Evolutionary conservation across 2,329 filamentous ascomycete species (phyloP).

Genomic region (Trichocomaceae sp.): DNA sequence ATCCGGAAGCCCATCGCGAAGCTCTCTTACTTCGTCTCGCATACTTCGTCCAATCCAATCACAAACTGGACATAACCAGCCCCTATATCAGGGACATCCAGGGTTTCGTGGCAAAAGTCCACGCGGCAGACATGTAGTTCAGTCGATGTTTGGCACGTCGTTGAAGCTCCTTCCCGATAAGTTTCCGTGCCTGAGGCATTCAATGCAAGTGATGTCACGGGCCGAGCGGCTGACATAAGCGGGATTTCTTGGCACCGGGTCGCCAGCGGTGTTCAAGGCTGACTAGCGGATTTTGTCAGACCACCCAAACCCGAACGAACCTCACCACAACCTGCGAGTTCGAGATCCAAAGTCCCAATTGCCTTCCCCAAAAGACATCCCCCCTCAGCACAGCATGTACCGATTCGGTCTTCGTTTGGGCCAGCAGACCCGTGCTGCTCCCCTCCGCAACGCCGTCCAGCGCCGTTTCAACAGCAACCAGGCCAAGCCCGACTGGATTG

Average conservation of each 20-base stretch:
- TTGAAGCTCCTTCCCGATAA: not conserved
- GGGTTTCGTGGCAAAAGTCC: not conserved
- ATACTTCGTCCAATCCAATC: not conserved
- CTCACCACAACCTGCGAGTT: slow-evolving; percentile 13
- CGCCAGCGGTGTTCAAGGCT: too few species aligned
- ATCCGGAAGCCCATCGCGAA: slow-evolving; percentile 66
- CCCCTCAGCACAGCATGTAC: slow-evolving; percentile 56
- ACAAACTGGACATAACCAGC: not conserved
- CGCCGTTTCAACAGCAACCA: slow-evolving; percentile 64
- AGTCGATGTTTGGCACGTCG: too few species aligned
- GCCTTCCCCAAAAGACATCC: too few species aligned
- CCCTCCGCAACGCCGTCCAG: slow-evolving; percentile 54
- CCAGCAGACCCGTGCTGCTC: slow-evolving; percentile 52
- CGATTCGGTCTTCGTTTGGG: slow-evolving; percentile 58
- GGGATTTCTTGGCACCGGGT: slow-evolving; percentile 19
- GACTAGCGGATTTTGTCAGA: slow-evolving; percentile 24
- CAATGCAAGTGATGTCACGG: slow-evolving; percentile 19
- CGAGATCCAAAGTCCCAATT: slow-evolving; percentile 12
- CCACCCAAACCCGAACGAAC: slow-evolving; percentile 16
- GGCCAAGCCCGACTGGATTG: slow-evolving; percentile 52
- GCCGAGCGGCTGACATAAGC: slow-evolving; percentile 21
- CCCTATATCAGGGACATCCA: not conserved
- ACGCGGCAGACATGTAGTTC: not conserved
- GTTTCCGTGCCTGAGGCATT: not conserved
- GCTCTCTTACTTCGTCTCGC: not conserved